Percentiles rank a stretch among this genome's conserved stretches.
phyloP scores from a whole-genome alignment of 805 yeast species.

The Lachancea meyersii region DNA sequence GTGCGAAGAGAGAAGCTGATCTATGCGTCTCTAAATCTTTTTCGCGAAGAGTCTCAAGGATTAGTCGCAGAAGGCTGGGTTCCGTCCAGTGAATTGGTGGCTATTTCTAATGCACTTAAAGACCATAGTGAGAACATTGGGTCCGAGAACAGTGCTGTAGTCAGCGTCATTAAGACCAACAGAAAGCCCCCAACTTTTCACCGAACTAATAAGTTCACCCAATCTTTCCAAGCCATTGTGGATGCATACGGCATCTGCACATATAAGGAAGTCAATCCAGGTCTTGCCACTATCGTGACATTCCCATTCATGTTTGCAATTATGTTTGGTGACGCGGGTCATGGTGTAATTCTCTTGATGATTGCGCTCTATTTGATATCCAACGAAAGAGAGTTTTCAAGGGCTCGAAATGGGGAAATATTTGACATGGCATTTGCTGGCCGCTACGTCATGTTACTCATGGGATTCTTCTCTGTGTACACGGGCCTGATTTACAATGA shows the following conservation, averaged over 20 bases:
- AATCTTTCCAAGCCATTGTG: conserved; percentile 86
- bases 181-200: conserved; percentile 92
- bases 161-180: conserved; percentile 60
- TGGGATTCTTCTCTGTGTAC: conserved; percentile 94
- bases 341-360: conserved; percentile 75
- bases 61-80: conserved; percentile 96
- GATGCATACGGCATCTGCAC: conserved; percentile 94
- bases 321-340: conserved; percentile 98
- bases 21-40: conserved; percentile 67
- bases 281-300: conserved; percentile 87
- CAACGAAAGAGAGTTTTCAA: conserved; percentile 65
- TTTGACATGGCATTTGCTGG: conserved; percentile 96
- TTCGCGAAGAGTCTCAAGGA: conserved; percentile 78
- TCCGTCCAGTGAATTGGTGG: conserved; percentile 67
- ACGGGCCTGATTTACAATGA: conserved; percentile 94
- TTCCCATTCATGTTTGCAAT: conserved; percentile 98
- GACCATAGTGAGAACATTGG: conserved; percentile 34
- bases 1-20: conserved; percentile 78
- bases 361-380: conserved; percentile 67
- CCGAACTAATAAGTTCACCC: conserved; percentile 89
- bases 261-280: conserved; percentile 94
- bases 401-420: conserved; percentile 79
- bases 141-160: conserved; percentile 47
- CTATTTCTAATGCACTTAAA: conserved; percentile 61
- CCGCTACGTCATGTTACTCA: conserved; percentile 78